Conservation (phyloP, 2,329 filamentous ascomycete species). For the Didymella arachidicola region DNA sequence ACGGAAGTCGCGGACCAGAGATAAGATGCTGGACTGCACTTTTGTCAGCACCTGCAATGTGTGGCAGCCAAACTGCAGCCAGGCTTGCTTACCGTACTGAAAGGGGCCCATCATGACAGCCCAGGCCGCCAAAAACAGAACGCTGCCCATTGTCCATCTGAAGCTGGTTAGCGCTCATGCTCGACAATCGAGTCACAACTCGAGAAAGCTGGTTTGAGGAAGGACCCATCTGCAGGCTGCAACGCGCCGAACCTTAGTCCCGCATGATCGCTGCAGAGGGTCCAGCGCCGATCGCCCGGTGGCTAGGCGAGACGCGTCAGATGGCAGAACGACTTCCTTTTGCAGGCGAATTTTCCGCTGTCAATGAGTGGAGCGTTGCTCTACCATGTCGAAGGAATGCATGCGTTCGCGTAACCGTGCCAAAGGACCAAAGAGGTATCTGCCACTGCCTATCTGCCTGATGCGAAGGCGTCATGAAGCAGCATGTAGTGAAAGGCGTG, state of each 20-base stretch:
- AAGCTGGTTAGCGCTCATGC: slow-evolving; percentile 49
- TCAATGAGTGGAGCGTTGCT: slow-evolving; percentile 21
- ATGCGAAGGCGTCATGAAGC: slow-evolving; percentile 24
- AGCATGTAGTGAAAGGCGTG: slow-evolving; percentile 31
- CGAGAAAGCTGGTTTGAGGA: slow-evolving; percentile 41
- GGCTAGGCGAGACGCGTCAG: slow-evolving; percentile 47
- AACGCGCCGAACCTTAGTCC: slow-evolving; percentile 50
- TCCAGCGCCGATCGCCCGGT: slow-evolving; percentile 45
- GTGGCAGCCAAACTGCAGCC: slow-evolving; percentile 21
- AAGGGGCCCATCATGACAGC: slow-evolving; percentile 92
- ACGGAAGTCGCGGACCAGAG: slow-evolving; percentile 84
- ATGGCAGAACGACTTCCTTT: slow-evolving; percentile 5
- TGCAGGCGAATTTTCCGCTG: slow-evolving; percentile 8
- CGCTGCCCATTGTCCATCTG: slow-evolving; percentile 94
- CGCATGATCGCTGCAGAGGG: slow-evolving; percentile 52
- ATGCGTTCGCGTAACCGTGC: slow-evolving; percentile 45
- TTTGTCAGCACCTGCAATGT: slow-evolving; percentile 27
- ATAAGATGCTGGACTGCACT: slow-evolving; percentile 74
- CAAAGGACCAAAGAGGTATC: slow-evolving; percentile 35
- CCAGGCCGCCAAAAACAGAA: slow-evolving; percentile 90
- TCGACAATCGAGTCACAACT: slow-evolving; percentile 38
- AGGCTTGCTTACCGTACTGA: slow-evolving; percentile 66
- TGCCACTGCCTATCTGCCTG: slow-evolving; percentile 39
- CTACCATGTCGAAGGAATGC: slow-evolving; percentile 22
- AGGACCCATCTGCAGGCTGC: slow-evolving; percentile 43